Evolutionary conservation across 768 basidiomycete genomes (phyloP).

Genomic region (Amanita rubescens): DNA sequence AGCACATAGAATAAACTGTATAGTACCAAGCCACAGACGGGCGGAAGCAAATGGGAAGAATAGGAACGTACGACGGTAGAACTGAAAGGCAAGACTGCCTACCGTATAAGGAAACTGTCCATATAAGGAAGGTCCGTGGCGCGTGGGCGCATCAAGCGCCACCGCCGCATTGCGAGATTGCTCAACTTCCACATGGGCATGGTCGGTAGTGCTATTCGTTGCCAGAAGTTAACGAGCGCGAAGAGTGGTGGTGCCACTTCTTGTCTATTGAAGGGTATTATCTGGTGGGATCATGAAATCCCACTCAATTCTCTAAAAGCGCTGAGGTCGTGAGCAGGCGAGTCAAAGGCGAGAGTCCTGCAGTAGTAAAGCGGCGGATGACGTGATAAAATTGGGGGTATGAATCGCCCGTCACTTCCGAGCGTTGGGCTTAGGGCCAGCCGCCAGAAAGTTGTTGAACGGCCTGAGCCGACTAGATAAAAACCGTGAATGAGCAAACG

Average conservation of each 20-base stretch:
- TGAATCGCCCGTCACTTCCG: constrained; percentile 61
- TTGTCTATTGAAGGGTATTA: constrained; percentile 19
- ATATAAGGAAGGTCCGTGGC: no score
- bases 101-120: no score
- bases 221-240: no score
- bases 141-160: no score
- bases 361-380: constrained; percentile 72
- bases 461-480: constrained; percentile 1
- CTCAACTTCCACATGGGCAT: no score
- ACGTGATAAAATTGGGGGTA: constrained; percentile 71
- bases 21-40: no score
- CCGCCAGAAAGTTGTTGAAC: constrained; percentile 4
- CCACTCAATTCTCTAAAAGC: constrained; percentile 53
- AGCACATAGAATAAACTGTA: no score
- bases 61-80: no score
- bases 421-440: constrained; percentile 57
- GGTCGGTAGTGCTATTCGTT: not conserved
- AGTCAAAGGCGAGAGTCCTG: constrained; percentile 62
- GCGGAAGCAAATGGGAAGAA: no score
- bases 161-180: no score
- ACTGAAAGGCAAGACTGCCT: no score
- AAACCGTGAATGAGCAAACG: not conserved
- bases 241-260: no score
- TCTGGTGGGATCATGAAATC: constrained; percentile 40
- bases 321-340: constrained; percentile 52